A percentile compares a stretch with the other conserved stretches of the same genome.
Conservation (phyloP, 192 early-diverging fungal species). For the Nowakowskiella sp. region DNA sequence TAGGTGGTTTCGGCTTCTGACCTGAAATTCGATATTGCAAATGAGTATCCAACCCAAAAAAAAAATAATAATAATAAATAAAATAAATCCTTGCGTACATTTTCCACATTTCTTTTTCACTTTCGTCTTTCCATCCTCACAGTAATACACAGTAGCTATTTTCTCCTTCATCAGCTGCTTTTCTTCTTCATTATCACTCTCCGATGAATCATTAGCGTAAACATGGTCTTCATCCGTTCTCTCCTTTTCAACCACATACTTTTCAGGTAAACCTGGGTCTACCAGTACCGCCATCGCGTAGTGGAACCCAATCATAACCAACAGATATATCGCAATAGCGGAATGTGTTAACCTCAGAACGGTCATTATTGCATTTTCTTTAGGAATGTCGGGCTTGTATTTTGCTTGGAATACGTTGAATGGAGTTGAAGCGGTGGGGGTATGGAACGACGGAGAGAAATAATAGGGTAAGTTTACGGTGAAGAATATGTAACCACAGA, state of each 20-base stretch:
- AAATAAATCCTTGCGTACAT: conserved; percentile 3
- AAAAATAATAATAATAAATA: neutral
- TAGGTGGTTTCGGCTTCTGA: neutral
- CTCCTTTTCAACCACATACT: neutral
- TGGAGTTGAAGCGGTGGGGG: no score
- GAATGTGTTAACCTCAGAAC: no score
- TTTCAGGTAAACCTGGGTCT: conserved; percentile 15
- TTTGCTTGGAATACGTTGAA: no score
- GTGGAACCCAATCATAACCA: conserved; percentile 27
- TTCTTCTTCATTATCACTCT: neutral
- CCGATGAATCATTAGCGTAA: neutral
- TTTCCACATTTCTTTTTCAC: no score
- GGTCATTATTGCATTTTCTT: no score
- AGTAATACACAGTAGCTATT: neutral
- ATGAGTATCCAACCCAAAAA: neutral
- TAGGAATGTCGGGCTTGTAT: no score
- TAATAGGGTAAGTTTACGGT: conserved; percentile 18
- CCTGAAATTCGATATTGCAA: neutral
- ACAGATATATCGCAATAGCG: conserved; percentile 21
- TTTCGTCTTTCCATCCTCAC: neutral
- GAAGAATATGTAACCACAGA: conserved; percentile 18
- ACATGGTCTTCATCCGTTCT: neutral
- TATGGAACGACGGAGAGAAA: no score
- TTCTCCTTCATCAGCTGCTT: neutral
- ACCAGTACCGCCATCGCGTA: conserved; percentile 25